These are phyloP conservation scores for Prunus padus DNA, from an alignment of 306 rosid species.

Conservation along the genomic window DNA sequence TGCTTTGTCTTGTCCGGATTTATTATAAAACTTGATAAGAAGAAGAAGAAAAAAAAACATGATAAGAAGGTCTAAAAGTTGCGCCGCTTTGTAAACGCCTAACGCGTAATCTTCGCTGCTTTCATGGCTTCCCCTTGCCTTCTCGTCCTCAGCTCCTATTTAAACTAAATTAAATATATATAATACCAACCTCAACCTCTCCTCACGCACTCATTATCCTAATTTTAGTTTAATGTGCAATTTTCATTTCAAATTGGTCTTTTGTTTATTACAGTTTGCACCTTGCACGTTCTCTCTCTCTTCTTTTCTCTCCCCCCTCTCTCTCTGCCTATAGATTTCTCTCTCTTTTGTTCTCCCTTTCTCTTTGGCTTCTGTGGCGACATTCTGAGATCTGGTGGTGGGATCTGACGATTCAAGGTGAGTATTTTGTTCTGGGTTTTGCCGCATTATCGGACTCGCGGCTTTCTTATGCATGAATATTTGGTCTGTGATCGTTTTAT, in stretches of 20 bases:
- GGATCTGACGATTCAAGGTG: conserved; percentile 46
- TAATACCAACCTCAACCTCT: background rate
- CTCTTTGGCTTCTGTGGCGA: conserved; percentile 25
- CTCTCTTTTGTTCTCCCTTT: conserved; percentile 3
- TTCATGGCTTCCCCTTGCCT: background rate
- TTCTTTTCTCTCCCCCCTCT: background rate
- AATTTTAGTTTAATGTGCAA: background rate
- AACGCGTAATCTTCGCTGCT: background rate
- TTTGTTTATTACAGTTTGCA: conserved; percentile 5
- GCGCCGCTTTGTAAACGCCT: background rate
- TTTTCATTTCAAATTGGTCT: background rate
- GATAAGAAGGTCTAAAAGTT: background rate
- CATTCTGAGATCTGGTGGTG: conserved; percentile 42
- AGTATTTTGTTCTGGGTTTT: conserved; percentile 37
- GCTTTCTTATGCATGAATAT: background rate
- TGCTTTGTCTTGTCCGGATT: too few relatives aligned
- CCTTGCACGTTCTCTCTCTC: background rate
- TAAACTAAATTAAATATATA: background rate
- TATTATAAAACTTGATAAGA: background rate
- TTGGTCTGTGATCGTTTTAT: background rate
- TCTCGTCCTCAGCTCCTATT: background rate
- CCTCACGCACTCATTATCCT: background rate
- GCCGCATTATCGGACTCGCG: conserved; percentile 2
- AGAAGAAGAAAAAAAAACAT: background rate
- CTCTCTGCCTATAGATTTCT: background rate